Evolutionary conservation across 768 basidiomycete species (phyloP), one percentile per base, ranked within the genome.

Genomic region (Dioszegia hungarica): DNA sequence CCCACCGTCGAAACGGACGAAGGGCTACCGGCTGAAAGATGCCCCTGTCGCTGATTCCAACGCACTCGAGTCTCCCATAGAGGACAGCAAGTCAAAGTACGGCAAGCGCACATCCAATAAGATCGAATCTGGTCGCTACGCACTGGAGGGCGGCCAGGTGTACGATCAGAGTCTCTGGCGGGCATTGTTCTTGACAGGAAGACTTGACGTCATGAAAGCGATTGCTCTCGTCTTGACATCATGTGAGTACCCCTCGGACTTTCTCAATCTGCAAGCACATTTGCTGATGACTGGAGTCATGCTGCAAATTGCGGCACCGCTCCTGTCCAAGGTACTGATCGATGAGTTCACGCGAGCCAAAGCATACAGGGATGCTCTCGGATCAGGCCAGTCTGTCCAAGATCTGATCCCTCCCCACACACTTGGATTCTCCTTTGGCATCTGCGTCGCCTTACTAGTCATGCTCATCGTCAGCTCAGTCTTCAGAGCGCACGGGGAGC

Each of bases 401-500:
- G 39, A 20, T 22, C 29, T 54, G 9, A 22, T 19, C n/a, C 5
- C 40, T 3, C 57, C 59, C 37, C 17, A n/a, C 22, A 40, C 60
- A 3, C 24, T 61, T 17, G 60, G 55, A 20, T 54, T 52, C 40
- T 56, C 56, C 19, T 46, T 61, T 46, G 63, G 63, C 8, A 22
- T 61, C 11, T 37, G 49, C 8, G 24, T 54, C 11, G 56, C 24
- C 12, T 20, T 57, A 3, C 53, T 56, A 25, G 34, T 46, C 28
- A 55, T 59, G 57, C 22, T 55, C 34, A 53, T 45, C 12, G 45
- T 47, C 39, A 49, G 54, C 14, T 29, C 41, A 3, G 12, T 57
- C 14, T 59, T 64, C 15, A 45, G 56, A 17, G 46, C 40, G 19
- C 36, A 63, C 17, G 79, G 82, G 15, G 75, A 82, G 6, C 85